Percentiles rank a stretch among this genome's conserved stretches.
Evolutionary conservation across 2,329 filamentous ascomycete species (phyloP).

Genomic region (Colletotrichum somersetense): DNA sequence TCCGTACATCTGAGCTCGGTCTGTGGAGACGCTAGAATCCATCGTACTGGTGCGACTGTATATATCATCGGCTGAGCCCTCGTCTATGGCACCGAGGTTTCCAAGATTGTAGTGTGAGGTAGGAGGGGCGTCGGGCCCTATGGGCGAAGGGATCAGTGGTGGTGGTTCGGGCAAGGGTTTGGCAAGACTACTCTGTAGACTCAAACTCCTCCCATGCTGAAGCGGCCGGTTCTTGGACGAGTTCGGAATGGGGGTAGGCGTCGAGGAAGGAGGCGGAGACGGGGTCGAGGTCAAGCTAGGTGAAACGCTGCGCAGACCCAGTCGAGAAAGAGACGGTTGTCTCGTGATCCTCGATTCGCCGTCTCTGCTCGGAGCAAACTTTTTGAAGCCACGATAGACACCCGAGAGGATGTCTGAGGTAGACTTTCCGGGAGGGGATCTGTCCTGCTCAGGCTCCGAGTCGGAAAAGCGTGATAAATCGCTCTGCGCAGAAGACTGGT

Average conservation of each 20-base stretch:
- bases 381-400: slow-evolving; percentile 66
- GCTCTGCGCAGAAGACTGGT: slow-evolving; percentile 46
- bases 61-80: slow-evolving; percentile 53
- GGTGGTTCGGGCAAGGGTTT: slow-evolving; percentile 70
- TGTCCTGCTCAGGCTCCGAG: slow-evolving; percentile 57
- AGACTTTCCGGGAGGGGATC: slow-evolving; percentile 48
- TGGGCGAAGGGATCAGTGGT: slow-evolving; percentile 43
- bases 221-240: slow-evolving; percentile 36
- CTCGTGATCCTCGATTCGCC: slow-evolving; percentile 59
- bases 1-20: slow-evolving; percentile 54
- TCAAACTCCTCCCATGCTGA: slow-evolving; percentile 68
- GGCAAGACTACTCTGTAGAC: slow-evolving; percentile 67
- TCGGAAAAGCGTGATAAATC: slow-evolving; percentile 59
- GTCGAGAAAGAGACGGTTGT: slow-evolving; percentile 56
- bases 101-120: slow-evolving; percentile 51
- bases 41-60: slow-evolving; percentile 62
- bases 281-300: slow-evolving; percentile 46
- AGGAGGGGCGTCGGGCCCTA: slow-evolving; percentile 48
- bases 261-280: slow-evolving; percentile 47
- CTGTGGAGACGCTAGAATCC: slow-evolving; percentile 57
- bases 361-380: slow-evolving; percentile 58
- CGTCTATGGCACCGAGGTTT: slow-evolving; percentile 30
- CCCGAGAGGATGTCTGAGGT: slow-evolving; percentile 63
- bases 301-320: slow-evolving; percentile 53
- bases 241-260: slow-evolving; percentile 29